Evolutionary conservation across 2,329 filamentous ascomycete species (phyloP).

Genomic region (Neopestalotiopsis rosae): DNA sequence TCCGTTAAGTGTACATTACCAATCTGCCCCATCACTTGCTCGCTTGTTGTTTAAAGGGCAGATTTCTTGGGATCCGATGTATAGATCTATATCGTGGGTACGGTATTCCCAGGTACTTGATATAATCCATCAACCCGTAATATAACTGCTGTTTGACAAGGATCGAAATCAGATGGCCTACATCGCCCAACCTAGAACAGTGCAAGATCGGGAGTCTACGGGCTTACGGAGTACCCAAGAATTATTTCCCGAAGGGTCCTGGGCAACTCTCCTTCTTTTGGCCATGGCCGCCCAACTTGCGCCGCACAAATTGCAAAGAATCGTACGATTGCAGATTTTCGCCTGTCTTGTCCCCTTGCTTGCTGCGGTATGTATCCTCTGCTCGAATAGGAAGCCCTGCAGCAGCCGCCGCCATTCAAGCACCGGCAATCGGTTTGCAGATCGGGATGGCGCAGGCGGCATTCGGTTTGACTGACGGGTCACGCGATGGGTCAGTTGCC

Average conservation of each 20-base stretch:
- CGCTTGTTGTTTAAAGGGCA: too few relatives aligned
- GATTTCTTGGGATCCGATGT: too few relatives aligned
- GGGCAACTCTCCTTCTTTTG: conserved; percentile 2
- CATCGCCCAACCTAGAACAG: neutral
- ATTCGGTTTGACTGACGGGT: neutral
- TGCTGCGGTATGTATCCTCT: neutral
- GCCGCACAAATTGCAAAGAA: conserved; percentile 7
- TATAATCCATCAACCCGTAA: too few relatives aligned
- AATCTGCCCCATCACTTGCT: too few relatives aligned
- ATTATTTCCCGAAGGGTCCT: neutral
- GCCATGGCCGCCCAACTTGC: neutral
- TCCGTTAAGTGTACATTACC: too few relatives aligned
- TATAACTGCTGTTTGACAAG: too few relatives aligned
- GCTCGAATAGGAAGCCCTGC: conserved; percentile 16
- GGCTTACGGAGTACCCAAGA: neutral
- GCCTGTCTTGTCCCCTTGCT: neutral
- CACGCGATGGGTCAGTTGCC: neutral
- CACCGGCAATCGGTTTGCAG: conserved; percentile 7
- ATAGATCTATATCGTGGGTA: neutral
- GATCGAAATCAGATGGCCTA: too few relatives aligned
- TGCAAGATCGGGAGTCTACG: conserved; percentile 14
- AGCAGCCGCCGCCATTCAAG: conserved; percentile 3
- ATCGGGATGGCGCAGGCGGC: neutral
- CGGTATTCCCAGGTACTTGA: neutral
- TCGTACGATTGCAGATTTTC: conserved; percentile 12